Evolutionary conservation across 352 stramenopile genomes (phyloP).

Genomic region (Phytophthora niederhauseri): DNA sequence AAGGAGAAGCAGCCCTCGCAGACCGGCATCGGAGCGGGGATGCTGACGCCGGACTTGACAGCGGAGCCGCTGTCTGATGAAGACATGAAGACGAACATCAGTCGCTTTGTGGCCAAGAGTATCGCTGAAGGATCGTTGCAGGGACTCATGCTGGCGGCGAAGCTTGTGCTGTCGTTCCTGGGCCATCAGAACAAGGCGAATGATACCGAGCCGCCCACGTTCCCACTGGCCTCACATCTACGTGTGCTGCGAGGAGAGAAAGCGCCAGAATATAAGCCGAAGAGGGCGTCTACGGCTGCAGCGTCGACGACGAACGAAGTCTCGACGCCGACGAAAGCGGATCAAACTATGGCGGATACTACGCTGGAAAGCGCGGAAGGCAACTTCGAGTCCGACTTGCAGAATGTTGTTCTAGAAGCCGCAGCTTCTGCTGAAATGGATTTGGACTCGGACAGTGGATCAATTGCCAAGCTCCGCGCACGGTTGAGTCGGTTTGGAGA

Average conservation of each 20-base stretch:
- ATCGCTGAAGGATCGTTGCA: slow-evolving; percentile 82
- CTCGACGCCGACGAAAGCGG: slow-evolving; percentile 37
- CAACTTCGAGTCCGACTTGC: slow-evolving; percentile 43
- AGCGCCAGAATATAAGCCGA: slow-evolving; percentile 50
- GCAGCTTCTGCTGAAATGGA: slow-evolving; percentile 58
- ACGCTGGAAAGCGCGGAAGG: slow-evolving; percentile 28
- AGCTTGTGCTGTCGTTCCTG: slow-evolving; percentile 66
- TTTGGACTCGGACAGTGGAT: slow-evolving; percentile 68
- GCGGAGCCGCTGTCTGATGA: slow-evolving; percentile 55
- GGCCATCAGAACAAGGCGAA: slow-evolving; percentile 31
- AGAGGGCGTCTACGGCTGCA: slow-evolving; percentile 2
- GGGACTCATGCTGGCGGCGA: slow-evolving; percentile 71
- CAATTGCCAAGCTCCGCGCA: slow-evolving; percentile 63
- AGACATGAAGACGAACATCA: slow-evolving; percentile 70
- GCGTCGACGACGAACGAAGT: slow-evolving; percentile 35
- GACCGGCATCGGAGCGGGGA: slow-evolving; percentile 40
- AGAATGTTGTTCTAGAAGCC: slow-evolving; percentile 33
- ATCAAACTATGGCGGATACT: slow-evolving; percentile 34
- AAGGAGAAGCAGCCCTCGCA: slow-evolving; percentile 67
- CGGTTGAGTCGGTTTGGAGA: slow-evolving; percentile 75
- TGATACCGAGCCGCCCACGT: slow-evolving; percentile 25
- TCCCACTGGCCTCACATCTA: slow-evolving; percentile 72
- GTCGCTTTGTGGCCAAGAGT: slow-evolving; percentile 75
- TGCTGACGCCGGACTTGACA: slow-evolving; percentile 77
- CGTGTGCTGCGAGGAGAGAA: slow-evolving; percentile 76